A percentile compares a stretch with the other conserved stretches of the same genome.
These are phyloP conservation scores for Strigomonas culicis DNA, from an alignment of 208 protist genomes.

Conservation along the genomic window DNA sequence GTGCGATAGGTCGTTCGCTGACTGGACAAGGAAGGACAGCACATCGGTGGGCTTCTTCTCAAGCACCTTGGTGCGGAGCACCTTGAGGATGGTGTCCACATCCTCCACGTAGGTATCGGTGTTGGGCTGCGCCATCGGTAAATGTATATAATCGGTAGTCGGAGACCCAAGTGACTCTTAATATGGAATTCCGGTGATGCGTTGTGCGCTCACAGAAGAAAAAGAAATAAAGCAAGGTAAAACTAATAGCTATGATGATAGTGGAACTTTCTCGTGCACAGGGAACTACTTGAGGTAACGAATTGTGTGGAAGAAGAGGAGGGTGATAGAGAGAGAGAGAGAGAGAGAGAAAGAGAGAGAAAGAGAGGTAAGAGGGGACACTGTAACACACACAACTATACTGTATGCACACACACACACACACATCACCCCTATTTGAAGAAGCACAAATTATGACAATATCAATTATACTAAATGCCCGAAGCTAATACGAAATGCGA, in stretches of 20 bases:
- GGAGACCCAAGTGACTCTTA: too few species aligned
- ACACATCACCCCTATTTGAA: too few species aligned
- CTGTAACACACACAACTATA: too few species aligned
- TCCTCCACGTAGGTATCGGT: slow-evolving; percentile 36
- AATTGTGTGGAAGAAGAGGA: not conserved
- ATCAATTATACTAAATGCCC: too few species aligned
- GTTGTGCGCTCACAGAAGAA: too few species aligned
- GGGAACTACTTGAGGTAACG: too few species aligned
- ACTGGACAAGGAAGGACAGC: slow-evolving; percentile 37
- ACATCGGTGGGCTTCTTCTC: slow-evolving; percentile 53
- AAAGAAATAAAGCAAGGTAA: not conserved
- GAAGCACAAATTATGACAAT: too few species aligned
- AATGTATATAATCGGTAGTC: not conserved
- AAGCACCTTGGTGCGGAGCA: slow-evolving; percentile 46
- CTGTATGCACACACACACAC: too few species aligned
- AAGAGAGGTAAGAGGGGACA: slow-evolving; percentile 3
- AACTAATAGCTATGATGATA: not conserved
- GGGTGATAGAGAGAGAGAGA: slow-evolving; percentile 6
- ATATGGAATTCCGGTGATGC: too few species aligned
- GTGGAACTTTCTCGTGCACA: too few species aligned
- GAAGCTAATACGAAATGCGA: too few species aligned
- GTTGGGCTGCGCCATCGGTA: not conserved
- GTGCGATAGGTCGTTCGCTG: slow-evolving; percentile 30
- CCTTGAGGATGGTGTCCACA: slow-evolving; percentile 66
- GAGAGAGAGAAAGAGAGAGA: slow-evolving; percentile 13